Evolutionary conservation across 345 rosid genomes (phyloP), one percentile per base, ranked within the genome.

Genomic region (Theobroma cacao): DNA sequence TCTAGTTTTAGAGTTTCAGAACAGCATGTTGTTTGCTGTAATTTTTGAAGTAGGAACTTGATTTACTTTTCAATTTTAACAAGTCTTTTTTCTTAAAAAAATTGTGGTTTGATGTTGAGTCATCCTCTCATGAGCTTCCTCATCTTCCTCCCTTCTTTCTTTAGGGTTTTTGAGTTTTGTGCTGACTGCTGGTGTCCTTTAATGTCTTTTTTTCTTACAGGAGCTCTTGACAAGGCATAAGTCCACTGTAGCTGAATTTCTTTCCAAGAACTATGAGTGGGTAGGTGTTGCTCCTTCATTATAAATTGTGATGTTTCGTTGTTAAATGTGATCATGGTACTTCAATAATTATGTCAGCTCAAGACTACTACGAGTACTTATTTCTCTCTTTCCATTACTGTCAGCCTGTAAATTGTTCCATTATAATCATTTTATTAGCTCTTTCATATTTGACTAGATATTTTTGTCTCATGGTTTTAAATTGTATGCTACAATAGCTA

Each of bases 211-310:
- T 4, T 74, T 78, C 69, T 79, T 82, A 72, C 88, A 97, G 99
- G 99, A 97, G 80, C 88, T 97, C n/a, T 55, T 97, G 84, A 93
- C 98, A 48, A 91, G 99, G 89, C 98, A 97, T 82, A 97, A 97
- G 85, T 93, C 99, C 79, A 97, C 99, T 9, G 98, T 97, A 30
- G 96, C 98, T 43, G 98, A 93, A 72, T 97, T 97, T 84, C 98
- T 97, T 60, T 87, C 91, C 15, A 91, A 86, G 83, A 94, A 94
- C 82, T 94, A 97, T 86, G 98, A 94, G 31, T 93, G 99, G 99
- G 98, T 89, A 81, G 86, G 87, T 68, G 11, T 20, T 72, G 31
- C 38, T 72, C 34, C 34, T 45, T 2, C n/a, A 43, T 14, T 11
- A n/a, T 68, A 15, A 45, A 69, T 69, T 47, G 38, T 28, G 74